phyloP scores from a whole-genome alignment of 805 yeast genomes.

The Metahyphopichia silvanorum region DNA sequence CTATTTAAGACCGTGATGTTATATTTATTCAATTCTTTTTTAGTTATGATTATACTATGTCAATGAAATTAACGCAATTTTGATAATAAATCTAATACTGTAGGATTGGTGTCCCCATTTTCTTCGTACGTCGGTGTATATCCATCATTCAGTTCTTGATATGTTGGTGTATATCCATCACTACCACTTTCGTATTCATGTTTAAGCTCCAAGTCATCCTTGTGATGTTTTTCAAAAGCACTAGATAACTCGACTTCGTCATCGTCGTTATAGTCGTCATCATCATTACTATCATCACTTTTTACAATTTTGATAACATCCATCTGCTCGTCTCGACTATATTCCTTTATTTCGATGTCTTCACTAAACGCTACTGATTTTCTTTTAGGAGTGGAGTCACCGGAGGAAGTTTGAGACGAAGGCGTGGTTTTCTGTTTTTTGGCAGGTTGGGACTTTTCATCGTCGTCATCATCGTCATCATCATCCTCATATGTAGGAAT shows the following conservation, averaged over 20 bases:
- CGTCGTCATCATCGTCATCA: constrained; percentile 16
- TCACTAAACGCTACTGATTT: constrained; percentile 40
- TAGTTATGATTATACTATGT: not conserved
- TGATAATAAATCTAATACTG: constrained; percentile 31
- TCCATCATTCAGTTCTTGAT: not conserved
- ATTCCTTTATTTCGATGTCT: constrained; percentile 40
- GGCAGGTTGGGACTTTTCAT: constrained; percentile 14
- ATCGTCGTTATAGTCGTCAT: constrained; percentile 11
- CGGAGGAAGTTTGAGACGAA: constrained; percentile 6
- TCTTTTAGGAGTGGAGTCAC: constrained; percentile 24
- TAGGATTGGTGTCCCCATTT: constrained; percentile 7
- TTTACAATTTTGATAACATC: constrained; percentile 17
- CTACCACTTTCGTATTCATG: constrained; percentile 19
- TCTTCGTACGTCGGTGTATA: not conserved
- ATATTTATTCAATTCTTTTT: too few relatives aligned
- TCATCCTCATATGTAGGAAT: constrained; percentile 21
- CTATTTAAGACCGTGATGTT: too few relatives aligned
- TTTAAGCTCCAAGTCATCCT: constrained; percentile 29
- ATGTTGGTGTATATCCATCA: not conserved
- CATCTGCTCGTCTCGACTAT: constrained; percentile 33
- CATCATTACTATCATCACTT: constrained; percentile 17
- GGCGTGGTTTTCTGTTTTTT: constrained; percentile 9
- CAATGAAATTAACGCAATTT: constrained; percentile 18
- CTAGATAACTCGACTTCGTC: constrained; percentile 9
- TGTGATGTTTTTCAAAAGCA: constrained; percentile 23